These are phyloP conservation scores for Falciphora oryzae DNA, from an alignment of 2,329 filamentous ascomycete species.

Conservation along the genomic window DNA sequence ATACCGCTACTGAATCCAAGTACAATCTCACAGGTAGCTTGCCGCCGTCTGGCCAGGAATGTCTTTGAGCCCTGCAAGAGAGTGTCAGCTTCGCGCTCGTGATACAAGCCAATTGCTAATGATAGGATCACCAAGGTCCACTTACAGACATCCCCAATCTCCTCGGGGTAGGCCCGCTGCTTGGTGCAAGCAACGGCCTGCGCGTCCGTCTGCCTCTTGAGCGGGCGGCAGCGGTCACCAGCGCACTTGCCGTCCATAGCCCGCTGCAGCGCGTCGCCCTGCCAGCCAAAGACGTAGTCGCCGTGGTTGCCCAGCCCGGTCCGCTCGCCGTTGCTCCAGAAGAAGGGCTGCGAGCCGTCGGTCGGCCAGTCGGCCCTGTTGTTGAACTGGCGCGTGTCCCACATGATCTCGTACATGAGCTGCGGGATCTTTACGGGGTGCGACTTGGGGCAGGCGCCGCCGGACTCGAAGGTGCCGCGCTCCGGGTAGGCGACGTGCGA, in stretches of 20 bases:
- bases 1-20: not conserved
- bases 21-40: not conserved
- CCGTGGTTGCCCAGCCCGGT: constrained; percentile 20
- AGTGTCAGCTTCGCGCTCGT: not conserved
- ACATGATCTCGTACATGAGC: constrained; percentile 20
- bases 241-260: constrained; percentile 20
- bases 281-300: constrained; percentile 20
- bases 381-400: constrained; percentile 25
- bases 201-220: constrained; percentile 18
- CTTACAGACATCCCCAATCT: constrained; percentile 15
- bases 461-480: constrained; percentile 18
- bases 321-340: constrained; percentile 20
- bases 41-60: constrained; percentile 1
- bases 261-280: constrained; percentile 17
- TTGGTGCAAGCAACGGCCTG: constrained; percentile 19
- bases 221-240: constrained; percentile 17
- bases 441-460: constrained; percentile 17
- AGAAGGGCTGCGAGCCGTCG: constrained; percentile 27
- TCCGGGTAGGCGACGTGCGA: constrained; percentile 13
- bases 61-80: not conserved
- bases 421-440: constrained; percentile 20
- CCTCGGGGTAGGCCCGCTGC: constrained; percentile 17
- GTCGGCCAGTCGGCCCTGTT: constrained; percentile 29
- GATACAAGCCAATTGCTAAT: not conserved
- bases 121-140: not conserved